Conservation (phyloP, 768 basidiomycete species). For the Psilocybe subaeruginosa region DNA sequence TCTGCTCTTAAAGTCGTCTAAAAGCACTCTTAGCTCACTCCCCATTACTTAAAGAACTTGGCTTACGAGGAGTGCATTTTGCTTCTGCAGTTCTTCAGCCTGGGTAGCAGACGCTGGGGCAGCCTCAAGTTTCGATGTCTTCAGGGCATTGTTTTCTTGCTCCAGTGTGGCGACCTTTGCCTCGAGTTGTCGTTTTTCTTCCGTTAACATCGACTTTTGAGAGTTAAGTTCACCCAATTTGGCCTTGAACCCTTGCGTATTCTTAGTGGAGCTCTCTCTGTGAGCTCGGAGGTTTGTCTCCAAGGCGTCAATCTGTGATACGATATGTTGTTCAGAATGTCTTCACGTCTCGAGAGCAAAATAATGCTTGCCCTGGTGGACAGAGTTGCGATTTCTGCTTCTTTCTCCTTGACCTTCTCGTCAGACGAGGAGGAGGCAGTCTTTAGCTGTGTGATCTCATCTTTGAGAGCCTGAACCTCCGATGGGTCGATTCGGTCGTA, state of each 20-base stretch:
- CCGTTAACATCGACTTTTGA: constrained; percentile 34
- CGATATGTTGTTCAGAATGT: not conserved
- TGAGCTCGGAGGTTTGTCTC: constrained; percentile 45
- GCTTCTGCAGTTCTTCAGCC: constrained; percentile 30
- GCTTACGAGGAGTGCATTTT: constrained; percentile 42
- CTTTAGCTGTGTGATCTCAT: constrained; percentile 52
- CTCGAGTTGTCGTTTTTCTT: constrained; percentile 42
- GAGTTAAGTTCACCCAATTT: constrained; percentile 37
- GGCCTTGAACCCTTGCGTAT: constrained; percentile 30
- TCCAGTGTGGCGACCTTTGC: constrained; percentile 41
- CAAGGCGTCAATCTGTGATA: constrained; percentile 40
- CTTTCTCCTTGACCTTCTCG: constrained; percentile 24
- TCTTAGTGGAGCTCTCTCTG: constrained; percentile 32
- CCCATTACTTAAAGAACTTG: not conserved
- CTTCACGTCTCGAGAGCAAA: not conserved
- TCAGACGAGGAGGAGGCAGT: constrained; percentile 14
- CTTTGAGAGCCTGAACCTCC: constrained; percentile 78
- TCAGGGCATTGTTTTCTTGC: constrained; percentile 34
- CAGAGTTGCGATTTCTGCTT: constrained; percentile 18
- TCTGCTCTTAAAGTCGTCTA: constrained; percentile 61
- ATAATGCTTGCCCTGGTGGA: constrained; percentile 20
- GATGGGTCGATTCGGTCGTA: constrained; percentile 90
- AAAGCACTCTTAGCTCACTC: not conserved
- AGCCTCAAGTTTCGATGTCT: constrained; percentile 21
- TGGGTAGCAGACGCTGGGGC: constrained; percentile 11